Evolutionary conservation across 805 yeast genomes (phyloP), one percentile per base, ranked within the genome.

Genomic region (Metschnikowia shivogae): DNA sequence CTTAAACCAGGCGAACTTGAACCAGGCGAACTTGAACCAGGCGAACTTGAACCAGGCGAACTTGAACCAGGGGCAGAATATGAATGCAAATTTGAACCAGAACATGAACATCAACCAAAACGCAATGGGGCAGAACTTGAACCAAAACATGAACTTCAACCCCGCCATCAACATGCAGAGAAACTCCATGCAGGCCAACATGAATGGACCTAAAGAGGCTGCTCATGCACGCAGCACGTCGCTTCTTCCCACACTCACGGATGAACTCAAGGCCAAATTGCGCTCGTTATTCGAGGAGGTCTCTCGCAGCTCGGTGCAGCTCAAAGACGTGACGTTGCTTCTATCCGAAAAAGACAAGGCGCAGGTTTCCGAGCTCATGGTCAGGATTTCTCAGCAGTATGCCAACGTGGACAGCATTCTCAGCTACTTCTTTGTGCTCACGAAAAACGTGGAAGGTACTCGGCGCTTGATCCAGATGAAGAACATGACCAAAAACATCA

Each of bases 401-500:
- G 74, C 81, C 31, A 76, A 83, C 50, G 84, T 85, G 13, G 95
- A 88, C 59, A 83, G 83, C 48, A 72, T 89, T 35, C 80, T 87
- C 34, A 89, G 95, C 31, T 82, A 86, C 58, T 87, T 86, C 56
- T 89, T 78, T 58, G 76, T 84, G 47, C 71, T 87, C 48, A 85
- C 95, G 1, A 81, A 83, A 55, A 86, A 85, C 61, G 76, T 74
- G 39, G 86, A 82, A 40, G 90, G 87, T 8, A 84, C 95, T 1
- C 81, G 80, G 56, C 78, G 86, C 53, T 76, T 89, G 47, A 74
- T 89, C 48, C 90, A 86, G 59, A 79, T 86, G 73, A 82, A 88
- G 63, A 76, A 81, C 48, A 83, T 88, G 83, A 81, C 87, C 36
- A 83, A 81, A 57, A 85, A 83, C 59, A 85, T 88, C 48, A 66